Base-by-base conservation (phyloP, 495 filamentous ascomycete species). In the Talaromyces liani region DNA sequence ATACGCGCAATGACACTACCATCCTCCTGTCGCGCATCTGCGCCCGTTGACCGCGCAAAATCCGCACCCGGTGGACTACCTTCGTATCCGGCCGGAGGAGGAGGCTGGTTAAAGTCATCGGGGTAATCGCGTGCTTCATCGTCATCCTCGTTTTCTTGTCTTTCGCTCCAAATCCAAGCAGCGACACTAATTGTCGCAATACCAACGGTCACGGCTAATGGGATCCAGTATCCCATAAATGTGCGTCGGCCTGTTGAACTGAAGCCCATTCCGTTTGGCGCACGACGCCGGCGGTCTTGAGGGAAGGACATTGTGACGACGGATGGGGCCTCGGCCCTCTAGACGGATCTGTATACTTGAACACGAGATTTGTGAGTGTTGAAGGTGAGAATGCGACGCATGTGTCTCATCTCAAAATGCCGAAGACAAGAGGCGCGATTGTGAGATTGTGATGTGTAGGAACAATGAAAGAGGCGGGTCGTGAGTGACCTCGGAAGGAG, bases 91-190 rank as follows among this genome's bases (percentile, higher is more conserved):
- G 66, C 69, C 22, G 72, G 68, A 34, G 72, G 59, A 75, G 70
- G 81, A 70, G 70, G 72, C 70, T 36, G 27, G 63, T 70, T 71
- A 69, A 69, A 74, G 55, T 72, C 73, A 66, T 78, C 79, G 61
- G 66, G 65, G 47, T 66, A 71, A 20, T 75, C 75, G 66, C 76
- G 83, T 34, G 39, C 34, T 16, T 58, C 56, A 68, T 86, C 82
- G 55, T 88, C 86, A 56, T 90, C 85, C 20, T 91, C 88, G 67
- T 89, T 80, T 63, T 87, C 88, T 63, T 77, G 84, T 70, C 91
- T 86, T 77, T 94, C 91, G 75, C 88, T 93, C 92, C 91, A 96
- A 31, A 93, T 84, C 93, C 93, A 97, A 24, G 92, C 91, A 27
- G 87, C 92, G 59, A 94, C 77, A 31, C 91, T 91, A 60, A 89